Conservation (phyloP, 805 yeast species). For the Priceomyces medius region DNA sequence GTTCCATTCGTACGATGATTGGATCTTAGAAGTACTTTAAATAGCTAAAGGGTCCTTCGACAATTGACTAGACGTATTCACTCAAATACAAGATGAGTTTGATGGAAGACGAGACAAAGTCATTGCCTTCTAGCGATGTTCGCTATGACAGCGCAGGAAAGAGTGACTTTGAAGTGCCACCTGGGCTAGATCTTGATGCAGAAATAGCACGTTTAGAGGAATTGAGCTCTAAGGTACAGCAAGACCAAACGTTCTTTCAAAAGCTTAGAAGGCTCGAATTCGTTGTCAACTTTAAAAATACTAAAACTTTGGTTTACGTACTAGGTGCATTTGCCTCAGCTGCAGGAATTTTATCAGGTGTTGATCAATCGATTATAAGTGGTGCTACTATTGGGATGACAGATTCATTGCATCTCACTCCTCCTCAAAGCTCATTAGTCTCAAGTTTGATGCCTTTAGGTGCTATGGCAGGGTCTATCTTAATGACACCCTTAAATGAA, state of each 20-base stretch:
- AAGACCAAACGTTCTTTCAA: constrained; percentile 35
- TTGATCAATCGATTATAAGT: constrained; percentile 65
- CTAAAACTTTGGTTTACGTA: constrained; percentile 45
- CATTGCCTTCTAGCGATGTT: not conserved
- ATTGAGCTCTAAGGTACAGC: constrained; percentile 27
- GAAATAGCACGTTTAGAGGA: constrained; percentile 34
- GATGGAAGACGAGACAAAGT: not conserved
- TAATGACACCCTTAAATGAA: constrained; percentile 59
- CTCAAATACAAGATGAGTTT: not conserved
- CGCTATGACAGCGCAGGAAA: constrained; percentile 1
- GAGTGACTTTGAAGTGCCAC: not conserved
- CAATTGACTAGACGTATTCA: too few species aligned
- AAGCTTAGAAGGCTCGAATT: constrained; percentile 36
- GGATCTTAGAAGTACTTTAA: too few species aligned
- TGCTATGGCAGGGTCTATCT: constrained; percentile 61
- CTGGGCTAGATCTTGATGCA: constrained; percentile 24
- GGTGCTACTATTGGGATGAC: constrained; percentile 60
- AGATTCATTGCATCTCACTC: constrained; percentile 36
- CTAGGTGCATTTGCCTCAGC: constrained; percentile 56
- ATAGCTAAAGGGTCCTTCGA: too few species aligned
- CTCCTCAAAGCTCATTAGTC: constrained; percentile 50
- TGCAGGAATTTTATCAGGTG: constrained; percentile 65
- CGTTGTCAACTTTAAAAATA: constrained; percentile 44
- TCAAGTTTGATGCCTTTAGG: constrained; percentile 68
- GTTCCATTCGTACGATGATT: too few species aligned